phyloP scores from a whole-genome alignment of 2,329 filamentous ascomycete genomes.

The Nemania sp. region DNA sequence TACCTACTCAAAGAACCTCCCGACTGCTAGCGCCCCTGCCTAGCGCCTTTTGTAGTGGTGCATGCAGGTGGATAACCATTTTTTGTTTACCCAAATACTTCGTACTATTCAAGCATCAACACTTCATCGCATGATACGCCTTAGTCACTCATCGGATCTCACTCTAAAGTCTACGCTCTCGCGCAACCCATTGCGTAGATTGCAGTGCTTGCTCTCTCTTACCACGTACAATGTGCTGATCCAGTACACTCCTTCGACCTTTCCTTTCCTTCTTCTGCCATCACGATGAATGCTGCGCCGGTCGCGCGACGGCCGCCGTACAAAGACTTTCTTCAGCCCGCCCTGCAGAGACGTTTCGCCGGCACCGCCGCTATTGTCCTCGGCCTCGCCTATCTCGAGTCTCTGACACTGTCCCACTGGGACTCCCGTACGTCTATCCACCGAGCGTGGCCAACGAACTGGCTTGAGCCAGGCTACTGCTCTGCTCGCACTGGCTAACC shows the following conservation, averaged over 20 bases:
- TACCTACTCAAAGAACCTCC: no score
- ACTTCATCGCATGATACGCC: no score
- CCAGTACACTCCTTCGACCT: background rate
- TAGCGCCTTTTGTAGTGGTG: no score
- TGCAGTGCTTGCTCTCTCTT: background rate
- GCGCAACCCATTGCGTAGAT: background rate
- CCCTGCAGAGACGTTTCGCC: conserved; percentile 83
- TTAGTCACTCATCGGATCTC: no score
- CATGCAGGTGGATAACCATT: no score
- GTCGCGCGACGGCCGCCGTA: conserved; percentile 66
- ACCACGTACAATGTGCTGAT: conserved; percentile 23
- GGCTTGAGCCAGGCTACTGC: background rate
- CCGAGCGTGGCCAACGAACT: no score
- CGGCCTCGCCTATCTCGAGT: conserved; percentile 71
- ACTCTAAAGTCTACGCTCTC: background rate
- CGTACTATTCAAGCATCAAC: no score
- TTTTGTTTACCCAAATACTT: no score
- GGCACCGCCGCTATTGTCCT: conserved; percentile 73
- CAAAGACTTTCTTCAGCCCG: conserved; percentile 88
- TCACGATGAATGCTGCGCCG: conserved; percentile 54
- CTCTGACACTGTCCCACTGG: conserved; percentile 70
- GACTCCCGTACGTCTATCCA: conserved; percentile 61
- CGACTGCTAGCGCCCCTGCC: no score
- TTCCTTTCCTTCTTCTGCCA: background rate
- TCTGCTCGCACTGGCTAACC: conserved; percentile 6